Conservation (phyloP, 768 basidiomycete genomes). For the Amanita phalloides region DNA sequence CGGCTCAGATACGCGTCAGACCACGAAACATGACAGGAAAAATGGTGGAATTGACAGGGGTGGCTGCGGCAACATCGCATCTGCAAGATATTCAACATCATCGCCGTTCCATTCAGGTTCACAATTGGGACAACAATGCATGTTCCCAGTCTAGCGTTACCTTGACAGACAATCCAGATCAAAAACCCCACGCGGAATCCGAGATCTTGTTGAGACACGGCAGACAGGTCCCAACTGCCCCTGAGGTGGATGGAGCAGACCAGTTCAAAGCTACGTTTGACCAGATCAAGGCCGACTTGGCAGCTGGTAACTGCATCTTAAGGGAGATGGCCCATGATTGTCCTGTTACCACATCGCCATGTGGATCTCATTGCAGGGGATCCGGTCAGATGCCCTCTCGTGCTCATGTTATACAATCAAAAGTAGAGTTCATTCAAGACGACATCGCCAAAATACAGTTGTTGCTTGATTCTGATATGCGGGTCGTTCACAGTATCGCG, state of each 20-base stretch:
- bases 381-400: slow-evolving; percentile 36
- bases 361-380: slow-evolving; percentile 14
- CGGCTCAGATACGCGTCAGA: slow-evolving; percentile 74
- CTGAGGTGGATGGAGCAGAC: slow-evolving; percentile 48
- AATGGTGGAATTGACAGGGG: slow-evolving; percentile 69
- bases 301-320: slow-evolving; percentile 31
- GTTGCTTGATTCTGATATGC: slow-evolving; percentile 58
- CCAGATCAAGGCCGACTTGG: slow-evolving; percentile 77
- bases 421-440: slow-evolving; percentile 55
- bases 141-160: slow-evolving; percentile 31
- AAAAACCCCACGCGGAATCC: neutral
- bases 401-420: slow-evolving; percentile 43
- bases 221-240: slow-evolving; percentile 35
- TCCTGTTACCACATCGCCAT: slow-evolving; percentile 9
- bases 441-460: slow-evolving; percentile 41
- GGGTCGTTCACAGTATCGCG: slow-evolving; percentile 70
- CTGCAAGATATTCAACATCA: slow-evolving; percentile 52
- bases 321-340: slow-evolving; percentile 8
- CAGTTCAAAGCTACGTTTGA: slow-evolving; percentile 79
- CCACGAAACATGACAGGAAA: slow-evolving; percentile 55
- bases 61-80: slow-evolving; percentile 81
- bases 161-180: slow-evolving; percentile 18
- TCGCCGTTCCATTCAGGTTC: slow-evolving; percentile 12
- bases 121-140: slow-evolving; percentile 33
- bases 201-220: slow-evolving; percentile 11